Evolutionary conservation across 257 asterid genomes (phyloP), one percentile per base, ranked within the genome.

Genomic region (Lycium ferocissimum): DNA sequence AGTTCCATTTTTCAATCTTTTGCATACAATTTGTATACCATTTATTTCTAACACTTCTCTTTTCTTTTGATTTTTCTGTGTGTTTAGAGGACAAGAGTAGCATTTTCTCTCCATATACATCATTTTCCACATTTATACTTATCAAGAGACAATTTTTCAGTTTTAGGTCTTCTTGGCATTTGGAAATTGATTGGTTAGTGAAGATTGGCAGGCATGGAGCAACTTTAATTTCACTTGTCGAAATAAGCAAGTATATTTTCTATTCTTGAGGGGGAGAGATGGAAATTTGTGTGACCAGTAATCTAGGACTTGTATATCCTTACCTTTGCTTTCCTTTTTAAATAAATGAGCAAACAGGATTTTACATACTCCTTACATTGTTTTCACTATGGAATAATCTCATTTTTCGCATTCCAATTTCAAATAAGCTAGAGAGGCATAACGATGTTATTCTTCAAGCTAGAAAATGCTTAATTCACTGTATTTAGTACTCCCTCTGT

Each of bases 151-250:
- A 3, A 22, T 4, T 76, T 76, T 62, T 53, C 9, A 0, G 63
- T 14, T 51, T 26, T 76, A 51, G 59, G 26, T 51, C 82, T 76
- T 76, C 47, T 76, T 76, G 82, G 63, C 65, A 76, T 76, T 51
- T 53, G 63, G 26, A 51, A 26, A 76, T 76, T 51, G 26, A 73
- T 73, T 45, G 59, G 18, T 73, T 73, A 51, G 47, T 51, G 62
- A 26, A 76, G 62, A 76, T 51, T 51, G 15, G 22, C 15, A 15
- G 47, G 63, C 82, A 76, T 51, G 40, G 63, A 22, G 38, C 62
- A 13, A 76, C 45, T 14, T 22, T 22, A 26, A 1, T 47, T 6
- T 73, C 81, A 20, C 61, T 11, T 47, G 20, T 73, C 59, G 20
- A 13, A 73, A 12, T 22, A 20, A 73, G 82, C 40, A 9, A 76